These are phyloP conservation scores for Penicillium paradoxum DNA, from an alignment of 495 filamentous ascomycete genomes.

Conservation along the genomic window DNA sequence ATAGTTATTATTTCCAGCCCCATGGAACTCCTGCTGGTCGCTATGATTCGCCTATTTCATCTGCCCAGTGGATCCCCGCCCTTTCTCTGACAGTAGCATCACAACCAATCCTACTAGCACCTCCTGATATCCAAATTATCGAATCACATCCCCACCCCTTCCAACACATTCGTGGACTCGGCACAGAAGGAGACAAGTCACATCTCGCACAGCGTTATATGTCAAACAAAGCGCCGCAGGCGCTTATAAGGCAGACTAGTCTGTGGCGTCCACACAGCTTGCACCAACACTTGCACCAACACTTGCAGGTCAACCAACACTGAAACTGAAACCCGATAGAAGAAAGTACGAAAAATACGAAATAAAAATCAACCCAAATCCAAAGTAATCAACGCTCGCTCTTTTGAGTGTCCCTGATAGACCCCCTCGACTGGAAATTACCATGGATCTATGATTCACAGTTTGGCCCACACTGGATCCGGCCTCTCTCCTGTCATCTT, in stretches of 20 bases:
- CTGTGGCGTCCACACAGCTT: neutral
- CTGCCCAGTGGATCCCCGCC: neutral
- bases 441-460: neutral
- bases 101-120: neutral
- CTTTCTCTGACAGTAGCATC: neutral
- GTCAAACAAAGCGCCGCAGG: constrained; percentile 20
- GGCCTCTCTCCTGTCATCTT: no score
- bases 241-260: constrained; percentile 11
- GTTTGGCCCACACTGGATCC: neutral
- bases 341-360: no score
- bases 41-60: neutral
- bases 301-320: neutral
- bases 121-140: neutral
- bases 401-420: no score
- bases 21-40: neutral
- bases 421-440: no score
- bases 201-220: constrained; percentile 14
- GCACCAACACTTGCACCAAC: no score
- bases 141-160: neutral
- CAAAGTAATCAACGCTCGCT: no score
- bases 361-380: no score
- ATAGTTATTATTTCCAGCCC: neutral
- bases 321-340: no score
- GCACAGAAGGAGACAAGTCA: neutral
- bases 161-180: neutral